Evolutionary conservation across 2,329 filamentous ascomycete genomes (phyloP).

Genomic region (Bipolaris gigantea): DNA sequence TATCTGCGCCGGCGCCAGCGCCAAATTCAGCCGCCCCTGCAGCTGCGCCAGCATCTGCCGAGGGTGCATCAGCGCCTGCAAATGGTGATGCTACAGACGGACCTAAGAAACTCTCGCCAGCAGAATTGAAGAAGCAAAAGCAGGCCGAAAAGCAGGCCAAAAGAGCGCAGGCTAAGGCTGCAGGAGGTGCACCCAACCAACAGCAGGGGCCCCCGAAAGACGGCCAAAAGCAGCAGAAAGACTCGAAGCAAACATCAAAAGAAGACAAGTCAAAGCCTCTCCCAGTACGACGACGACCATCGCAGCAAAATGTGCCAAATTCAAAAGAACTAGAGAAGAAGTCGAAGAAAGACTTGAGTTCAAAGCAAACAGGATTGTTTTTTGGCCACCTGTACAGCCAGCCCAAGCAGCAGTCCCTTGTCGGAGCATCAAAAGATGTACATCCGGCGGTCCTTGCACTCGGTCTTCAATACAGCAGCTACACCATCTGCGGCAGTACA

Average conservation of each 20-base stretch:
- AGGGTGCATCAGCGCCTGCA: constrained; percentile 15
- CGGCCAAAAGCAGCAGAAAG: constrained; percentile 42
- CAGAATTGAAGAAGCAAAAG: constrained; percentile 83
- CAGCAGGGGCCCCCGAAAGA: constrained; percentile 38
- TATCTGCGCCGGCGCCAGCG: constrained; percentile 17
- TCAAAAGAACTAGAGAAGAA: constrained; percentile 39
- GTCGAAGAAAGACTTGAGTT: constrained; percentile 36
- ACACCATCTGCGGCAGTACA: constrained; percentile 86
- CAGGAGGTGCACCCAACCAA: constrained; percentile 38
- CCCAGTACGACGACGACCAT: constrained; percentile 36
- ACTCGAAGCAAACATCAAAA: constrained; percentile 38
- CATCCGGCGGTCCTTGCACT: constrained; percentile 83
- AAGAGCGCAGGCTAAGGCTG: constrained; percentile 68
- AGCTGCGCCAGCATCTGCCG: constrained; percentile 15
- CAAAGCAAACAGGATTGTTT: constrained; percentile 59
- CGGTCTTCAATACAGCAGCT: constrained; percentile 87
- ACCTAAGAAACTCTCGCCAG: constrained; percentile 64
- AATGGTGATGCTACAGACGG: constrained; percentile 30
- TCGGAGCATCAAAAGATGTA: constrained; percentile 67
- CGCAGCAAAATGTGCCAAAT: constrained; percentile 33
- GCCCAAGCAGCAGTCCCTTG: constrained; percentile 67
- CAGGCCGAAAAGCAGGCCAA: constrained; percentile 91
- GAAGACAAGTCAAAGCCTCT: constrained; percentile 39
- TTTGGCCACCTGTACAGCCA: constrained; percentile 80
- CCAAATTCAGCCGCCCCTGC: constrained; percentile 8